Evolutionary conservation across 225 moss, liverwort and hornwort species (phyloP).

Genomic region (Physcomitrium patens): DNA sequence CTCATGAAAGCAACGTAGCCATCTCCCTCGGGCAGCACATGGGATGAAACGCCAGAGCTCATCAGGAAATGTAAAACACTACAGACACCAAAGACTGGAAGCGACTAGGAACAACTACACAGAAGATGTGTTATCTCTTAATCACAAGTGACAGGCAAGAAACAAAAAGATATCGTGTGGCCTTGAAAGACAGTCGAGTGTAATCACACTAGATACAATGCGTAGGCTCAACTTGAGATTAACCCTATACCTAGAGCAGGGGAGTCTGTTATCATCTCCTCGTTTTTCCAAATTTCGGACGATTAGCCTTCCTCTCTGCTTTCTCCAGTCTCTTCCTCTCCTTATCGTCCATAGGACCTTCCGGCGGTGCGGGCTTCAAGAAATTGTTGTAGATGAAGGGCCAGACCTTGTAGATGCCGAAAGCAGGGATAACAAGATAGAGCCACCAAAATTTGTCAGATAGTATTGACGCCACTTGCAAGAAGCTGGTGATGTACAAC

Average conservation of each 20-base stretch:
- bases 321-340: conserved; percentile 81
- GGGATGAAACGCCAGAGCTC: too few species aligned
- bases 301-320: conserved; percentile 82
- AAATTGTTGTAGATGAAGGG: conserved; percentile 63
- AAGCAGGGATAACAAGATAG: conserved; percentile 75
- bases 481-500: conserved; percentile 82
- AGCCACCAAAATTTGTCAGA: conserved; percentile 90
- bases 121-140: too few species aligned
- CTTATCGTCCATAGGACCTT: conserved; percentile 68
- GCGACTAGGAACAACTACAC: too few species aligned
- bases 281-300: conserved; percentile 78
- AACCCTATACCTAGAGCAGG: not conserved
- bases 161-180: too few species aligned
- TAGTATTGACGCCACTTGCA: conserved; percentile 75
- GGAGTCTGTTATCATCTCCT: conserved; percentile 55
- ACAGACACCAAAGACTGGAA: too few species aligned
- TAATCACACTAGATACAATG: conserved; percentile 4
- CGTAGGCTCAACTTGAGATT: not conserved
- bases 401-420: conserved; percentile 87
- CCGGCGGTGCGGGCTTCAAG: conserved; percentile 58
- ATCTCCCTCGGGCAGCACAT: too few species aligned
- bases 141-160: too few species aligned
- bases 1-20: too few species aligned
- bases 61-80: too few species aligned
- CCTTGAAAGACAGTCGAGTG: too few species aligned